Percentiles rank a stretch among this genome's conserved stretches.
Evolutionary conservation across 371 early-diverging fungal species (phyloP).

Genomic region (Dichotomocladium elegans): DNA sequence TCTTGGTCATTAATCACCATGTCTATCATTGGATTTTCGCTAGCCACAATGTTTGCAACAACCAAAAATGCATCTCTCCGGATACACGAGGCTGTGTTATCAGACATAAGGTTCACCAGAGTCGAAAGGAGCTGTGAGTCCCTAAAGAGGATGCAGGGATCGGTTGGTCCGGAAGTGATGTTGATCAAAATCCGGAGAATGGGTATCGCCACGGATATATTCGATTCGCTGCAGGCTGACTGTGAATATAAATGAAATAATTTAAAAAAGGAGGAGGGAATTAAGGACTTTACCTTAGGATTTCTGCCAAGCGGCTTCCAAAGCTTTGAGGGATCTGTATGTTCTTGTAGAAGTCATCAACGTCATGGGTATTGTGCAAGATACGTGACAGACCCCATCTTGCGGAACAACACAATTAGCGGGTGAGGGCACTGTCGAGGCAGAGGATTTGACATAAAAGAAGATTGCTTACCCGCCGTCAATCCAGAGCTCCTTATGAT

Average conservation of each 20-base stretch:
- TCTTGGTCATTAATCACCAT: conserved; percentile 28
- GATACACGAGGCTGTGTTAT: conserved; percentile 15
- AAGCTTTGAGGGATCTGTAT: conserved; percentile 15
- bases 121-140: conserved; percentile 29
- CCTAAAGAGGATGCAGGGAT: conserved; percentile 31
- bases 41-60: conserved; percentile 52
- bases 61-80: conserved; percentile 50
- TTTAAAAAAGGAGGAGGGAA: neutral
- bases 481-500: conserved; percentile 42
- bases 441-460: too few species aligned
- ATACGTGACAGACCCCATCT: conserved; percentile 61
- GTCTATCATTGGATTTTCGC: conserved; percentile 38
- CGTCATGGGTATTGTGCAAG: conserved; percentile 54
- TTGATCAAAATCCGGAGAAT: conserved; percentile 48
- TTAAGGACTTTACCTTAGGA: conserved; percentile 27
- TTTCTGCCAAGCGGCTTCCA: conserved; percentile 17
- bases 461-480: conserved; percentile 48
- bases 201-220: conserved; percentile 12
- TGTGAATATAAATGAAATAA: neutral
- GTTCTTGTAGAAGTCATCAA: conserved; percentile 19
- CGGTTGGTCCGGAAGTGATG: conserved; percentile 52
- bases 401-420: too few species aligned
- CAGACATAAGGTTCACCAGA: conserved; percentile 17
- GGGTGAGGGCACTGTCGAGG: too few species aligned
- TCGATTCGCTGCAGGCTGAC: neutral